Base-by-base conservation (phyloP, 495 filamentous ascomycete genomes). In the Neurospora africana region DNA sequence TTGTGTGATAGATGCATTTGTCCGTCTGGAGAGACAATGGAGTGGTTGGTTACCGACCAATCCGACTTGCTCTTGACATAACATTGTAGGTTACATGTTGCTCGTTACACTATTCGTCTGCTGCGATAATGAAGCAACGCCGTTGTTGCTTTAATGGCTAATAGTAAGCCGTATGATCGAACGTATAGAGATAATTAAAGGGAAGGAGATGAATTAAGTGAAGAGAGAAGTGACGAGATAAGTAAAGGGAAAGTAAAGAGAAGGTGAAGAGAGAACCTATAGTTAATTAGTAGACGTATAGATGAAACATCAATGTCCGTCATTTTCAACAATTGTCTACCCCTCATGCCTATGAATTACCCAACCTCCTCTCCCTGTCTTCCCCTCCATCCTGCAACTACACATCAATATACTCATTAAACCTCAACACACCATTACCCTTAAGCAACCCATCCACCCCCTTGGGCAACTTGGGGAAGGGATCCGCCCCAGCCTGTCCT, bases 401-500 rank as follows among this genome's bases (percentile, higher is more conserved):
- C 86, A 98, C 95, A 75, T 97, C 94, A 82, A 99, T 94, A 76
- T 89, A 93, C 81, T 97, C 94, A 80, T 95, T 94, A 79, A 99
- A 99, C 79, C 90, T 85, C 77, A 99, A 82, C 69, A 98, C 90
- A 5, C 94, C 95, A 76, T 97, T 92, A 65, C 87, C 87, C 82
- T 88, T 92, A 74, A 98, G 83, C 72, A 95, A 82, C 17, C 95
- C 95, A 81, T 99, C 95, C 65, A 98, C 90, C 15, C 93, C 93
- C 80, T 83, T 87, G 47, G 77, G 84, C 75, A 82, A 79, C 73
- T 77, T 84, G 38, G 77, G 82, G 79, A 82, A 88, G 72, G 78
- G 77, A 77, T 84, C 86, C 65, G 68, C 78, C 27, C 53, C 53
- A 33, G 53, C 53, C 53, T 33, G 15, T 65, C 53, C 53, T 65